Evolutionary conservation across 2,329 filamentous ascomycete genomes (phyloP).

Genomic region (Cladobotryum mycophilum): DNA sequence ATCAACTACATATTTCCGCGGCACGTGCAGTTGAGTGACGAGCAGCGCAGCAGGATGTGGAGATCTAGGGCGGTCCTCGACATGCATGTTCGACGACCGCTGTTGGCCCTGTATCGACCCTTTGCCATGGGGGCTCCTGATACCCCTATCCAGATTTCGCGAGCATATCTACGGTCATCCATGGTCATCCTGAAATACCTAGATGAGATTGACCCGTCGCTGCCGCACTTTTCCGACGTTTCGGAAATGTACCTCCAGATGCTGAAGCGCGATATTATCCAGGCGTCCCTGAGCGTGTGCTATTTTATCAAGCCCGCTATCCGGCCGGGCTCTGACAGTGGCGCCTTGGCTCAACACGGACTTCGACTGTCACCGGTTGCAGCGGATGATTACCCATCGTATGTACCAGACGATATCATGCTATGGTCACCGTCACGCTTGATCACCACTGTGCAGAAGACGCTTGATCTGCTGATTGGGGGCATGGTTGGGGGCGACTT

Average conservation of each 20-base stretch:
- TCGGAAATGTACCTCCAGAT: slow-evolving; percentile 48
- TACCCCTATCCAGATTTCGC: slow-evolving; percentile 45
- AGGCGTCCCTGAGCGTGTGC: slow-evolving; percentile 50
- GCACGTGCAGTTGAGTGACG: slow-evolving; percentile 34
- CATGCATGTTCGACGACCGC: slow-evolving; percentile 47
- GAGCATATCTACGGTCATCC: slow-evolving; percentile 47
- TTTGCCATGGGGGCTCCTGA: slow-evolving; percentile 47
- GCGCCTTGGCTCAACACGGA: slow-evolving; percentile 24
- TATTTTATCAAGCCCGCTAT: slow-evolving; percentile 42
- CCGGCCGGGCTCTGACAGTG: slow-evolving; percentile 24
- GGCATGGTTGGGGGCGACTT: slow-evolving; percentile 44
- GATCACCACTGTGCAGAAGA: slow-evolving; percentile 39
- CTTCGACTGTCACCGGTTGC: slow-evolving; percentile 30
- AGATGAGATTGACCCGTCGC: slow-evolving; percentile 45
- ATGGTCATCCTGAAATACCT: slow-evolving; percentile 51
- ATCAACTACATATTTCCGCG: slow-evolving; percentile 47
- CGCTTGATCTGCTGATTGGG: slow-evolving; percentile 38
- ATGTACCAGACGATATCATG: slow-evolving; percentile 29
- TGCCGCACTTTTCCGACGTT: slow-evolving; percentile 41
- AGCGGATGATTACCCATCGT: slow-evolving; percentile 28
- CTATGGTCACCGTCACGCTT: slow-evolving; percentile 38
- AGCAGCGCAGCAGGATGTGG: slow-evolving; percentile 46
- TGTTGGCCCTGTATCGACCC: slow-evolving; percentile 48
- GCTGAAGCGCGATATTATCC: slow-evolving; percentile 48
- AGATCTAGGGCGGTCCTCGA: slow-evolving; percentile 45